These are phyloP conservation scores for Mycena capillaripes DNA, from an alignment of 768 basidiomycete species.

Conservation along the genomic window DNA sequence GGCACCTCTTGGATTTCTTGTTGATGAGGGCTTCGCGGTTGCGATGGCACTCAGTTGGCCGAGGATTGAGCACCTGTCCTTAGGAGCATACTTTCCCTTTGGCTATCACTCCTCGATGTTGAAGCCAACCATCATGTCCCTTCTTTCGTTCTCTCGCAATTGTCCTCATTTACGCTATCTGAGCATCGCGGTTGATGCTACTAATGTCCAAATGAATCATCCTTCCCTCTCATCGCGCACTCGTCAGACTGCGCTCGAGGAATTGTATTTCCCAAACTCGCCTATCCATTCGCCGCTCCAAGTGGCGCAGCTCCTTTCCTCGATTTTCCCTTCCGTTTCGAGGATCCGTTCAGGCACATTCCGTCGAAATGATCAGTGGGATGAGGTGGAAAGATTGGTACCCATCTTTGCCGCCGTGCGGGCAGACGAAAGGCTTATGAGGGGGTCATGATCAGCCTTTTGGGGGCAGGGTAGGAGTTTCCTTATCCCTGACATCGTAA, in stretches of 20 bases:
- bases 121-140: constrained; percentile 10
- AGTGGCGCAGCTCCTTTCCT: constrained; percentile 2
- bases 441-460: too few relatives aligned
- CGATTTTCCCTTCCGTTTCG: neutral
- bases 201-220: neutral
- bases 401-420: neutral
- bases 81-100: neutral
- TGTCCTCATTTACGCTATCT: neutral
- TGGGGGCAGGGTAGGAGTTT: too few relatives aligned
- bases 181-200: neutral
- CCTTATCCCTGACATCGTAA: too few relatives aligned
- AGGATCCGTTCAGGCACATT: neutral
- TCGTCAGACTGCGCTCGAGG: neutral
- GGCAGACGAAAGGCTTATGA: neutral
- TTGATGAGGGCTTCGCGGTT: neutral
- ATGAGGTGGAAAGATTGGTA: neutral
- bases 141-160: constrained; percentile 8
- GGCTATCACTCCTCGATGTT: neutral
- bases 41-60: constrained; percentile 5
- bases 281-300: neutral
- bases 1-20: neutral
- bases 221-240: neutral
- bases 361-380: neutral
- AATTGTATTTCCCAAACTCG: neutral
- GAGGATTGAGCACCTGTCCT: neutral